Conservation (phyloP, 225 moss, liverwort and hornwort species). For the Straminergon stramineum region DNA sequence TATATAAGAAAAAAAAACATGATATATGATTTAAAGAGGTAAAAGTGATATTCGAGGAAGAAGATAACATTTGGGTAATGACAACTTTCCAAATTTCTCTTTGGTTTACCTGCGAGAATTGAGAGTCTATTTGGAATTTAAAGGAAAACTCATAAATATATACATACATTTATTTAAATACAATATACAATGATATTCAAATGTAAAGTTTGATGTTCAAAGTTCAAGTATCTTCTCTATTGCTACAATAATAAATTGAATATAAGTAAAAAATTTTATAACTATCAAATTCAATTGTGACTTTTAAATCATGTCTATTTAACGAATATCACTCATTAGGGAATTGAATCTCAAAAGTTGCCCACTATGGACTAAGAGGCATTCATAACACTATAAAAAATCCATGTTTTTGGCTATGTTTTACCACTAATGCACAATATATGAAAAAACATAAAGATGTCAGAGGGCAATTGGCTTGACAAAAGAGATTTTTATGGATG, state of each 20-base stretch:
- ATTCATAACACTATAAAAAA: no score
- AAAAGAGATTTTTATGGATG: no score
- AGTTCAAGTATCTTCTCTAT: no score
- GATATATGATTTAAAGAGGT: no score
- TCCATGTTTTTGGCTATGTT: no score
- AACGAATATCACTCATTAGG: not conserved
- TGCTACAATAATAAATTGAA: no score
- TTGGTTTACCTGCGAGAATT: not conserved
- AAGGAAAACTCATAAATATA: not conserved
- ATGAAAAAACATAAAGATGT: no score
- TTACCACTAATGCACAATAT: no score
- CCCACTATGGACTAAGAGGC: not conserved
- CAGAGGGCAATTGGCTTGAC: no score
- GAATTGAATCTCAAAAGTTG: accelerated
- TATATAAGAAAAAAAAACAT: no score
- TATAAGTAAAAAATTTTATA: not conserved
- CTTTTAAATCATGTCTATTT: not conserved
- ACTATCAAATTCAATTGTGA: not conserved
- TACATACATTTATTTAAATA: accelerated
- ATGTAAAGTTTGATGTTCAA: no score
- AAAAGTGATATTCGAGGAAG: accelerated
- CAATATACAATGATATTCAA: no score
- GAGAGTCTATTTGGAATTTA: not conserved
- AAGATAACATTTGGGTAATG: not conserved
- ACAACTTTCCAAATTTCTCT: not conserved